Evolutionary conservation across 1,139 yeast genomes (phyloP), one percentile per base, ranked within the genome.

Genomic region (Pichia sp.): DNA sequence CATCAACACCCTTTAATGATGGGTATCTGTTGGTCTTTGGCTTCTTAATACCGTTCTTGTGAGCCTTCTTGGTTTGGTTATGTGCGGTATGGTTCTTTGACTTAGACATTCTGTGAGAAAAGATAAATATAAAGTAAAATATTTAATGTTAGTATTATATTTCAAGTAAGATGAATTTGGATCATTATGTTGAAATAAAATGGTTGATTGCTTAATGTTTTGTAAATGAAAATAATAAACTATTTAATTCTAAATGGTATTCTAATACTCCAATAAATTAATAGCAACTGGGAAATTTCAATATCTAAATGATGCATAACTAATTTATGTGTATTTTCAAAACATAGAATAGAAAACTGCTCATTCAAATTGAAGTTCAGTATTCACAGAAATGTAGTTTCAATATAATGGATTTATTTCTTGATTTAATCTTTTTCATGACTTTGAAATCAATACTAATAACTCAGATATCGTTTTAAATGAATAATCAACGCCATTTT

Each of bases 51-150:
- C 99, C 99, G 88, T 93, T 93, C 77, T 84, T 91, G 96, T 93
- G 99, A 73, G 98, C 98, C 95, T 93, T 93, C 76, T 79, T 87
- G 90, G 87, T 88, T 79, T 93, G 98, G 95, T 93, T 93, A 82
- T 93, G 99, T 81, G 91, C 91, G 80, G 99, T 93, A 78, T 93
- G 99, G 82, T 93, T 93, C 96, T 93, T 93, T 68, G 98, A 90
- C 83, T 91, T 91, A 78, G 98, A 75, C 98, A 91, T 90, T 74
- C 69, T 61, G 16, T 30, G 11, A 5, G 44, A 50, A 31, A 25
- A 11, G 51, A 45, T 18, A 28, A 25, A 42, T n/a, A 14, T 9
- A 9, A 11, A 18, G 2, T 5, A 18, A 27, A 19, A 18, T 30
- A 16, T 8, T 19, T 7, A 42, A 42, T 47, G 53, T 55, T 51